Evolutionary conservation across 768 basidiomycete species (phyloP), one percentile per base, ranked within the genome.

Genomic region (Termitomyces sp.): DNA sequence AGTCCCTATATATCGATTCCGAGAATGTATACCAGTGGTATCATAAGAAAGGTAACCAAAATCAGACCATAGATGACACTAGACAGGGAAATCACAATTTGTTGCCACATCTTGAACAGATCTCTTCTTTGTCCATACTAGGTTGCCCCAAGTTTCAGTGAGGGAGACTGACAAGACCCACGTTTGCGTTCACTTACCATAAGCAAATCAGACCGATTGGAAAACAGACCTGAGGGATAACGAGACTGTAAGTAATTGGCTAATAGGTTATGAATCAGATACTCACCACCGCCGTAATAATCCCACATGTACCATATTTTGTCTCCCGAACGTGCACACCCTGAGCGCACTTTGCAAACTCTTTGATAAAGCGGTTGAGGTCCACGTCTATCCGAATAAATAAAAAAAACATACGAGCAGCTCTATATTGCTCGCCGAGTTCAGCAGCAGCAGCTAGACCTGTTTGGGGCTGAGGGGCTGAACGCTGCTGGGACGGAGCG

Each of bases 161-260:
- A 35, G 23, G 23, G 26, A 50, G 9, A 4, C 4, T 7, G 12
- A 7, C 23, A 19, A 30, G 8, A 21, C 37, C 14, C 26, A 50
- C 26, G n/a, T 28, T 12, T 37, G 12, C 17, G 1, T 37, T n/a
- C 6, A 43, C 60, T 54, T 41, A 59, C 62, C 56, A 62, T 17
- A 64, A 50, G 30, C 61, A 64, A 14, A 64, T 35, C 3, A 64
- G 53, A 9, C 63, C 63, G 33, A 64, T 52, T 15, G 63, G 61
- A 37, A 64, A 62, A 11, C 44, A 45, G 1, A 62, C 2, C 61
- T 64, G 31, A 26, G 28, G 30, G 26, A 41, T 15, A 31, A 33
- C 45, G 52, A 26, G 37, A 26, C 23, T 45, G 9, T 54, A 17
- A 31, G 30, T 31, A 21, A 19, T 23, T n/a, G 12, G 17, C 14